These are phyloP conservation scores for Calycina herbarum DNA, from an alignment of 2,329 filamentous ascomycete genomes.

Conservation along the genomic window DNA sequence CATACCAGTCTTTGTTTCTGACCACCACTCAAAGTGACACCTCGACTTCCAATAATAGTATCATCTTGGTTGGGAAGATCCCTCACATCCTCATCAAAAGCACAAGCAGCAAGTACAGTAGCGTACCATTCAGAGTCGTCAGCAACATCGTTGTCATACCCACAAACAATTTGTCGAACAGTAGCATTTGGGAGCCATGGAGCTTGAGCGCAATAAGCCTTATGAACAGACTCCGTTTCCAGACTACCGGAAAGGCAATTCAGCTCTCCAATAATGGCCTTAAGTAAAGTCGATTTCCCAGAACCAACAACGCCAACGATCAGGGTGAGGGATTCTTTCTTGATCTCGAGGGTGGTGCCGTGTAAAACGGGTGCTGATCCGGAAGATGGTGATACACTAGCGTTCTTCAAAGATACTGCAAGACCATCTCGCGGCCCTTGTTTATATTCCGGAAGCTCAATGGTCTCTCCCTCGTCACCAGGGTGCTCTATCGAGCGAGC, in stretches of 20 bases:
- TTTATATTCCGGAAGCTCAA: background rate
- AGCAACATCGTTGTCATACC: constrained; percentile 23
- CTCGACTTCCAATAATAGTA: constrained; percentile 34
- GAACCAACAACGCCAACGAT: constrained; percentile 37
- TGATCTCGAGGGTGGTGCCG: constrained; percentile 20
- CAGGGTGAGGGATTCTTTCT: constrained; percentile 23
- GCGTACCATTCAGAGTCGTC: constrained; percentile 33
- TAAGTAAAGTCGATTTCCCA: constrained; percentile 35
- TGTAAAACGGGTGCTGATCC: background rate
- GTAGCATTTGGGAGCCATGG: constrained; percentile 47
- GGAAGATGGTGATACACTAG: constrained; percentile 9
- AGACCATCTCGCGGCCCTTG: background rate
- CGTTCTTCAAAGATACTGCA: background rate
- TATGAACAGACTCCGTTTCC: constrained; percentile 9
- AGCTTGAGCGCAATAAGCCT: constrained; percentile 46
- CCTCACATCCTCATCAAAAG: constrained; percentile 27
- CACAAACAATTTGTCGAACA: constrained; percentile 44
- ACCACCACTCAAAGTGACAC: constrained; percentile 36
- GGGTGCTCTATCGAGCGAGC: background rate
- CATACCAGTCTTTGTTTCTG: constrained; percentile 32
- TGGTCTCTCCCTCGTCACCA: background rate
- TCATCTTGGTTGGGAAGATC: constrained; percentile 32
- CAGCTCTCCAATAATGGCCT: constrained; percentile 33
- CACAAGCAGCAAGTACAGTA: constrained; percentile 30
- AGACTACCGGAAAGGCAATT: constrained; percentile 18